Percentiles rank a stretch among this genome's conserved stretches.
Conservation (phyloP, 1,139 yeast genomes). For the Debaryomyces robertsiae region DNA sequence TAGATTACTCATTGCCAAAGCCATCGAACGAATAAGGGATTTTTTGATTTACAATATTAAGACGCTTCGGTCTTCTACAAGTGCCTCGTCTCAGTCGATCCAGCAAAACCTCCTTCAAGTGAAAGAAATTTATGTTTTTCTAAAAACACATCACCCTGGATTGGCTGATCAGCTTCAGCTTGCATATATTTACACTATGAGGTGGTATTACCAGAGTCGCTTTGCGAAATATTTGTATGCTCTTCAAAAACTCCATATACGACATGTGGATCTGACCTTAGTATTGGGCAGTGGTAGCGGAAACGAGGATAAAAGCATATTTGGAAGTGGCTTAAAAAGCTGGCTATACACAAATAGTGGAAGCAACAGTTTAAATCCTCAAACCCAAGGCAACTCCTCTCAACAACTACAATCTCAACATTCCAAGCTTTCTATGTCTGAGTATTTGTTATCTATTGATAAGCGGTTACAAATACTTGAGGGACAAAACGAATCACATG, state of each 20-base stretch:
- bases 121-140: slow-evolving; percentile 61
- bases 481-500: slow-evolving; percentile 21
- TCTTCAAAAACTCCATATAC: slow-evolving; percentile 61
- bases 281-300: slow-evolving; percentile 47
- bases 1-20: slow-evolving; percentile 48
- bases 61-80: slow-evolving; percentile 49
- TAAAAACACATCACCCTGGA: slow-evolving; percentile 56
- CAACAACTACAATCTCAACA: slow-evolving; percentile 12
- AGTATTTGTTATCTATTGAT: slow-evolving; percentile 58
- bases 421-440: slow-evolving; percentile 32
- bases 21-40: slow-evolving; percentile 76
- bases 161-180: slow-evolving; percentile 73
- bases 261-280: slow-evolving; percentile 53
- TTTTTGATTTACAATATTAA: slow-evolving; percentile 67
- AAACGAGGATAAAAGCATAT: slow-evolving; percentile 29
- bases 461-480: slow-evolving; percentile 55
- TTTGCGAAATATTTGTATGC: slow-evolving; percentile 81
- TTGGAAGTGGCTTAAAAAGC: slow-evolving; percentile 30
- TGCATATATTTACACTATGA: slow-evolving; percentile 86
- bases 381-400: slow-evolving; percentile 5
- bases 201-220: slow-evolving; percentile 84
- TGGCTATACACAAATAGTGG: slow-evolving; percentile 23
- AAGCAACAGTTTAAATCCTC: slow-evolving; percentile 9
- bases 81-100: slow-evolving; percentile 66
- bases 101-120: slow-evolving; percentile 66